phyloP scores from a whole-genome alignment of 1,284 basidiomycete species.

The Vanrija sp. region DNA sequence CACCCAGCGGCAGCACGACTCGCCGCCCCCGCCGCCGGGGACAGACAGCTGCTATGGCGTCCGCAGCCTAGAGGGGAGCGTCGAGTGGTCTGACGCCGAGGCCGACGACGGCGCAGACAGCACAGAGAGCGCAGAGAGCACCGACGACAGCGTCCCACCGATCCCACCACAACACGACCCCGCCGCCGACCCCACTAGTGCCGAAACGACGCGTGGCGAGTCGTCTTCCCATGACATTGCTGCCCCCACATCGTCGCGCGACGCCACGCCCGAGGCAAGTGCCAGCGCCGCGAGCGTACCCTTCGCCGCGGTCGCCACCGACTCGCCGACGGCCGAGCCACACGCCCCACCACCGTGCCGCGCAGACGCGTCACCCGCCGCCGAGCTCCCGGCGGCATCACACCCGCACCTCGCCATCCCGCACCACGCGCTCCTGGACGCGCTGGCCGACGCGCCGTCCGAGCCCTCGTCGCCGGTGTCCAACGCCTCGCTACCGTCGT shows the following conservation, averaged over 20 bases:
- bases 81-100: slow-evolving; percentile 3
- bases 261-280: too few species aligned
- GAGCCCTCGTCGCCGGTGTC: slow-evolving; percentile 34
- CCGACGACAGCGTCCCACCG: not conserved
- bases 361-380: not conserved
- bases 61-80: slow-evolving; percentile 23
- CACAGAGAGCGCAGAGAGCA: not conserved
- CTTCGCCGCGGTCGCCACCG: not conserved
- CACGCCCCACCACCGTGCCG: not conserved
- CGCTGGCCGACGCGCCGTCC: slow-evolving; percentile 18
- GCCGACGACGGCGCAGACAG: not conserved
- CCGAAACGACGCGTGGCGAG: too few species aligned
- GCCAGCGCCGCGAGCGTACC: not conserved
- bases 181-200: too few species aligned
- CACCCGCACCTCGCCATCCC: not conserved
- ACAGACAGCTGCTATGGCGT: slow-evolving; percentile 29
- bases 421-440: slow-evolving; percentile 14
- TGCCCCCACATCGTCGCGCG: too few species aligned
- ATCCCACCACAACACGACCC: too few species aligned
- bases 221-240: too few species aligned
- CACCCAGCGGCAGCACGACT: not conserved
- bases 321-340: not conserved
- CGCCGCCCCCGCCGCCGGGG: slow-evolving; percentile 12
- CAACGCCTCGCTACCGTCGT: slow-evolving; percentile 22
- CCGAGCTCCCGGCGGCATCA: not conserved